phyloP scores from a whole-genome alignment of 441 rosid genomes.

The Adansonia rubrostipa region DNA sequence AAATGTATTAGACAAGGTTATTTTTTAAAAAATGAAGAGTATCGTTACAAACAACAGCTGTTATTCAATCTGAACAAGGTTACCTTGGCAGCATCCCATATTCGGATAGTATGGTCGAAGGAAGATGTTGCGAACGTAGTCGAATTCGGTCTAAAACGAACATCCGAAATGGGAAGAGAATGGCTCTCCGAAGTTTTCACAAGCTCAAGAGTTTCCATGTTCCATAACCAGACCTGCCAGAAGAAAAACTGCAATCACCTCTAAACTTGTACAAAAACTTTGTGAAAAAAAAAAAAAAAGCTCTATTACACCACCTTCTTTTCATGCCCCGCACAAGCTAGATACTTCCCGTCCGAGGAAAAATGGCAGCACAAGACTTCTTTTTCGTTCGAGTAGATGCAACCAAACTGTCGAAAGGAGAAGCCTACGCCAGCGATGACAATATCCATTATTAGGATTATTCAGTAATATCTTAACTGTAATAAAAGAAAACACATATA shows the following conservation, averaged over 20 bases:
- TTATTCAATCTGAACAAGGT: background rate
- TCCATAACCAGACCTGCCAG: conserved; percentile 47
- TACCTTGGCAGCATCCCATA: conserved; percentile 54
- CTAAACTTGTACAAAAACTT: background rate
- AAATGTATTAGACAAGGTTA: too few relatives aligned
- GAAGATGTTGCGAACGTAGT: conserved; percentile 47
- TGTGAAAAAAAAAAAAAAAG: background rate
- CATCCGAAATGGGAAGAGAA: conserved; percentile 43
- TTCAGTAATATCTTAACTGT: background rate
- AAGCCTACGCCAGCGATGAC: conserved; percentile 35
- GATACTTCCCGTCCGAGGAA: conserved; percentile 49
- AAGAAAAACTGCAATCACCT: conserved; percentile 12
- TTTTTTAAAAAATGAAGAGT: too few relatives aligned
- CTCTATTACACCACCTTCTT: conserved; percentile 37
- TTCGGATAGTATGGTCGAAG: conserved; percentile 46
- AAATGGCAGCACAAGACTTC: conserved; percentile 47
- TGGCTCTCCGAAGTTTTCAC: conserved; percentile 38
- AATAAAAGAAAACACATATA: background rate
- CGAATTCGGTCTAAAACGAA: conserved; percentile 46
- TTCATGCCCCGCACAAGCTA: conserved; percentile 52
- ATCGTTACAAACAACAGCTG: background rate
- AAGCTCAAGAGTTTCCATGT: conserved; percentile 34
- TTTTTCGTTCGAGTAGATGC: conserved; percentile 35
- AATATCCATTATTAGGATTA: background rate
- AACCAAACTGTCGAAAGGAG: conserved; percentile 40